These are phyloP conservation scores for Vaccinium myrtillus DNA, from an alignment of 148 eudicot genomes.

Conservation along the genomic window DNA sequence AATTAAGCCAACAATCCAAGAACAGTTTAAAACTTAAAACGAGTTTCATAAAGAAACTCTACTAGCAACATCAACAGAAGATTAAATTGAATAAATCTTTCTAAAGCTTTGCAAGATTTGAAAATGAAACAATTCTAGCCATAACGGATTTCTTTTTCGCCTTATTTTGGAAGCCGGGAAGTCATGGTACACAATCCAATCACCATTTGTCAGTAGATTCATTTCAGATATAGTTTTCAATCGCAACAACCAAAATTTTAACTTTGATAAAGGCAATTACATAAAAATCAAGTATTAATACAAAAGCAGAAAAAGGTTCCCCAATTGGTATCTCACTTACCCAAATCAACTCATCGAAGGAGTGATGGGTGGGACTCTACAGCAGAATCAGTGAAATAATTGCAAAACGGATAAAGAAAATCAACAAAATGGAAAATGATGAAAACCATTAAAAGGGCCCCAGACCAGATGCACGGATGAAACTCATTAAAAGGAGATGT, in stretches of 20 bases:
- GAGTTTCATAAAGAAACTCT: background rate
- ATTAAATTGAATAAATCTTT: background rate
- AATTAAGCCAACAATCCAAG: background rate
- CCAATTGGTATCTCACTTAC: background rate
- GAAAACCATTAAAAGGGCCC: background rate
- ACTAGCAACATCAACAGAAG: background rate
- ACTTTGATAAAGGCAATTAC: background rate
- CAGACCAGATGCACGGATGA: conserved; percentile 3
- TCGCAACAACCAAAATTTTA: background rate
- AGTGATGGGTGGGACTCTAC: background rate
- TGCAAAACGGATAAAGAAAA: background rate
- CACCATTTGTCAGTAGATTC: background rate
- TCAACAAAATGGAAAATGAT: background rate
- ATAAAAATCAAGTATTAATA: background rate
- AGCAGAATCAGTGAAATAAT: background rate
- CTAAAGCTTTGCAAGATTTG: background rate
- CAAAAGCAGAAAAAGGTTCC: background rate
- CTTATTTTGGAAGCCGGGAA: too few relatives aligned
- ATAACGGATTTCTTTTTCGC: background rate
- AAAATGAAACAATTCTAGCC: background rate
- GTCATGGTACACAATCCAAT: background rate
- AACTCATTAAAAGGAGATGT: background rate
- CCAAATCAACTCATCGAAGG: background rate
- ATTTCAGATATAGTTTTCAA: background rate
- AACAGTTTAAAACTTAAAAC: background rate